These are phyloP conservation scores for Nidula niveotomentosa DNA, from an alignment of 1,284 basidiomycete genomes.

Conservation along the genomic window DNA sequence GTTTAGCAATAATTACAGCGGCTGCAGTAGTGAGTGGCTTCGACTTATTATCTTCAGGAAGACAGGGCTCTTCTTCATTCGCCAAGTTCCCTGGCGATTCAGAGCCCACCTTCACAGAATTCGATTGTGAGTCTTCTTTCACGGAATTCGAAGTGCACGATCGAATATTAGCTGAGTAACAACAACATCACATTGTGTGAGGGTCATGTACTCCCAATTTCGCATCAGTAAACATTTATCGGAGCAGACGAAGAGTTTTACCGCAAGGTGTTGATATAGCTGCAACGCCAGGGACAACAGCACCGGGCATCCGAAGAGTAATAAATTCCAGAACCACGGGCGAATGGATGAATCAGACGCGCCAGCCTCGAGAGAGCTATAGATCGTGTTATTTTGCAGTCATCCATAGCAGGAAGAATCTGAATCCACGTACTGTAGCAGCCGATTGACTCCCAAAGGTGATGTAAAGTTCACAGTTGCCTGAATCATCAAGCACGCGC, in stretches of 20 bases:
- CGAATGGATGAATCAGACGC: background rate
- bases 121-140: slow-evolving; percentile 37
- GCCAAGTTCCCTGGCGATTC: background rate
- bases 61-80: background rate
- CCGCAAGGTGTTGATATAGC: background rate
- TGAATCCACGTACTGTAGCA: background rate
- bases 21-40: background rate
- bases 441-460: background rate
- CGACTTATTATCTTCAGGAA: background rate
- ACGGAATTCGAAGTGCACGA: slow-evolving; percentile 60
- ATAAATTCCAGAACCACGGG: background rate
- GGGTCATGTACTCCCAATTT: background rate
- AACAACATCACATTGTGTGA: slow-evolving; percentile 41
- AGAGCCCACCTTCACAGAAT: background rate
- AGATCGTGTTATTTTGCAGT: background rate
- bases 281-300: background rate
- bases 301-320: background rate
- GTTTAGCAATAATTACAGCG: background rate
- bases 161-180: slow-evolving; percentile 66
- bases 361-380: background rate
- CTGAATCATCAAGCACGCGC: background rate
- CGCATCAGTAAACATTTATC: background rate
- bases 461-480: background rate
- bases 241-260: background rate
- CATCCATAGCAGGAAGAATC: background rate